phyloP scores from a whole-genome alignment of 768 basidiomycete species.

The Pulveroboletus ravenelii region DNA sequence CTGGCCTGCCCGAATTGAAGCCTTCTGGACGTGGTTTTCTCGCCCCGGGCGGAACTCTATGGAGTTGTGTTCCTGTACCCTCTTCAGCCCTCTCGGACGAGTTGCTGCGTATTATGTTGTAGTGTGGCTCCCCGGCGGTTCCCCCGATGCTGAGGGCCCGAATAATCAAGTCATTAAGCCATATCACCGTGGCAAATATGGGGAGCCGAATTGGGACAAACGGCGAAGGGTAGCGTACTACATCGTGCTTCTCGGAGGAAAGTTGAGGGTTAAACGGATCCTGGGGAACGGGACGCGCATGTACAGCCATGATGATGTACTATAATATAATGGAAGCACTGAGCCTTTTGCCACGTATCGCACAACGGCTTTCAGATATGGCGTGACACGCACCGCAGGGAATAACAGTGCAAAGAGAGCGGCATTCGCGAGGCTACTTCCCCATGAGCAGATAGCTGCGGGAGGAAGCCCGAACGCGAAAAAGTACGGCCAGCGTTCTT shows the following conservation, averaged over 20 bases:
- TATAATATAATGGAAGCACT: slow-evolving; percentile 27
- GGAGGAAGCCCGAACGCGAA: slow-evolving; percentile 81
- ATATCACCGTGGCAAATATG: slow-evolving; percentile 68
- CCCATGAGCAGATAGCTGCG: slow-evolving; percentile 67
- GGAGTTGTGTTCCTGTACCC: slow-evolving; percentile 39
- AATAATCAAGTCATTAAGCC: slow-evolving; percentile 69
- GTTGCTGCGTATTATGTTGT: slow-evolving; percentile 39
- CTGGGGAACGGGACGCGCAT: slow-evolving; percentile 65
- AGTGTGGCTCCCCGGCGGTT: slow-evolving; percentile 16
- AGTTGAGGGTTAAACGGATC: slow-evolving; percentile 68
- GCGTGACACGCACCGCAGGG: slow-evolving; percentile 53
- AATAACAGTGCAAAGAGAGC: slow-evolving; percentile 79
- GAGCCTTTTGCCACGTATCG: slow-evolving; percentile 1
- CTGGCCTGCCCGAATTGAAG: slow-evolving; percentile 3
- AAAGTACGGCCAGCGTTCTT: slow-evolving; percentile 89
- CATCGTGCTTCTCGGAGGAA: slow-evolving; percentile 32
- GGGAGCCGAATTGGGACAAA: slow-evolving; percentile 77
- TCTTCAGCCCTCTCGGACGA: slow-evolving; percentile 59
- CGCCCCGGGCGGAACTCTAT: slow-evolving; percentile 7
- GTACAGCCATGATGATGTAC: slow-evolving; percentile 84
- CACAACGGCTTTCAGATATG: neutral
- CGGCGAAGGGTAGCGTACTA: slow-evolving; percentile 64
- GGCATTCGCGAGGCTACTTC: slow-evolving; percentile 72
- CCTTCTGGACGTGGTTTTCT: slow-evolving; percentile 10
- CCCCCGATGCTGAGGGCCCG: slow-evolving; percentile 55